These are phyloP conservation scores for Rhododendron simsii DNA, from an alignment of 148 eudicot species.

Conservation along the genomic window DNA sequence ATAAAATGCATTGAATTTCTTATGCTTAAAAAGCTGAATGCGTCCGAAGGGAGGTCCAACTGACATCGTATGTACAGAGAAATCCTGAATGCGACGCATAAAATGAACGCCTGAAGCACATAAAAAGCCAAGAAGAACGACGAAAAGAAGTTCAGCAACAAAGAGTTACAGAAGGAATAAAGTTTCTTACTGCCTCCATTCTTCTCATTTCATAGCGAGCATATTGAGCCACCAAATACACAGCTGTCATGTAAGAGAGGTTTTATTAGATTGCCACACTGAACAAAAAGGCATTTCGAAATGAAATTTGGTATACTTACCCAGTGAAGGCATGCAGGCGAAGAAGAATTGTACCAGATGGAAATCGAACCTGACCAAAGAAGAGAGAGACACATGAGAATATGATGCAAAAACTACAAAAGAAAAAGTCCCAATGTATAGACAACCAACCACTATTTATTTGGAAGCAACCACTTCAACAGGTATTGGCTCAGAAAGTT, in stretches of 20 bases:
- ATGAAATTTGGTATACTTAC: slow-evolving; percentile 30
- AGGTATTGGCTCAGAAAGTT: neutral
- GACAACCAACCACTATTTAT: neutral
- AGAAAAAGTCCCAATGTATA: neutral
- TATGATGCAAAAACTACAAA: slow-evolving; percentile 6
- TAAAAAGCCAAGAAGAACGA: neutral
- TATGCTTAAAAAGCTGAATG: neutral
- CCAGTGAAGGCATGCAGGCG: slow-evolving; percentile 82
- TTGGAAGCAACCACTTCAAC: neutral
- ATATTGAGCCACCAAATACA: slow-evolving; percentile 82
- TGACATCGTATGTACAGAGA: neutral
- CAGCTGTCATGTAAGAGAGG: slow-evolving; percentile 60
- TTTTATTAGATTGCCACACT: slow-evolving; percentile 18
- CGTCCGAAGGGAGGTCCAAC: neutral
- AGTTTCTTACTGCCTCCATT: slow-evolving; percentile 72
- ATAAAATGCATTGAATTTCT: neutral
- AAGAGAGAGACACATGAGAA: slow-evolving; percentile 18
- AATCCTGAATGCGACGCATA: neutral
- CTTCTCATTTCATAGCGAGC: slow-evolving; percentile 69
- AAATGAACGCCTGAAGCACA: neutral
- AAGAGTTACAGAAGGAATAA: neutral
- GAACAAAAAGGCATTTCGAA: slow-evolving; percentile 1
- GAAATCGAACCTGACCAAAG: slow-evolving; percentile 67
- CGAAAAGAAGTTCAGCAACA: neutral
- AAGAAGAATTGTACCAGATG: slow-evolving; percentile 90